Base-by-base conservation (phyloP, 805 yeast species). In the Myxozyma neotropica region DNA sequence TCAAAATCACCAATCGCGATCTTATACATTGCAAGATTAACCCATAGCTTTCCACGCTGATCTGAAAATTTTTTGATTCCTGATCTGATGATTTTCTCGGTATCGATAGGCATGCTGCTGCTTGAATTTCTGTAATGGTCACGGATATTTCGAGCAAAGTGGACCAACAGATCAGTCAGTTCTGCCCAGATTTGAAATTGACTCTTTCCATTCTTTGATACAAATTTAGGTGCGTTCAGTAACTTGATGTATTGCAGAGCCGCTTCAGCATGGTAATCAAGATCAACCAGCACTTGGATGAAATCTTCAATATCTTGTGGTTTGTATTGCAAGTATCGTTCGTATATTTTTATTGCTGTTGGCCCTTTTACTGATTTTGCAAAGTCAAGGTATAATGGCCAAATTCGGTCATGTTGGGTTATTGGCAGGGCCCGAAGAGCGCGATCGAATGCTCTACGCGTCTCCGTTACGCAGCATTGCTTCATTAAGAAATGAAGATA, bases 381-480 rank as follows among this genome's bases (percentile, higher is more conserved):
- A 71, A 78, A 82, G 21, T 73, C 65, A 45, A 86, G 73, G 57
- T 83, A 87, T 60, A 79, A 68, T 0, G 77, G 73, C 81, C 94
- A 81, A 33, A 87, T 78, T 29, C 75, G 63, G 3, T 78, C 78
- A 70, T 85, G 90, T 57, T 82, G 84, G 0, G 81, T 69, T 4
- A 78, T 53, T 0, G 87, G 83, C 12, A 87, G 66, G 3, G 73
- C 63, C 53, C 75, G 74, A 7, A 88, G 71, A 0, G 86, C 80
- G 29, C 70, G 66, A 66, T 86, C 81, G 68, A 85, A 84, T 2
- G 73, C 72, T 3, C 69, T 68, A 43, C 86, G 72, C 13, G 79
- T 76, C 38, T 68, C 58, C 0, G 80, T 71, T 0, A 81, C 69
- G 53, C 78, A 69, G 24, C 69, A 53, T 38, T 74, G 76, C 1